These are phyloP conservation scores for Conoideocrella luteorostrata DNA, from an alignment of 2,329 filamentous ascomycete genomes.

Conservation along the genomic window DNA sequence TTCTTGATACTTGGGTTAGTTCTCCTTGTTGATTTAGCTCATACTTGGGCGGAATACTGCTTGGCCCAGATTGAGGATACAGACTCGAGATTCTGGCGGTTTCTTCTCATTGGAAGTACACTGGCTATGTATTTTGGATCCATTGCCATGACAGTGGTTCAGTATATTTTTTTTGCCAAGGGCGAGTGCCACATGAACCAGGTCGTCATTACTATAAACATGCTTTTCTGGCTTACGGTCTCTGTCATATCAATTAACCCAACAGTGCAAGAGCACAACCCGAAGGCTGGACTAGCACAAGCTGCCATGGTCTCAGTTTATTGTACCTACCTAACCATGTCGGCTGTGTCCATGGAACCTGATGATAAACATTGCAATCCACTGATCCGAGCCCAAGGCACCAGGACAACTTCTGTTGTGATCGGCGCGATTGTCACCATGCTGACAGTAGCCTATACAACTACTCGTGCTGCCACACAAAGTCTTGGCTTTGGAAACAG, in stretches of 20 bases:
- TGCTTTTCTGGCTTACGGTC: constrained; percentile 73
- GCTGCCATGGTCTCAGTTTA: constrained; percentile 96
- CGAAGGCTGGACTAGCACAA: constrained; percentile 91
- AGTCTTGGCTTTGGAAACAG: constrained; percentile 65
- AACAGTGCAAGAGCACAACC: constrained; percentile 81
- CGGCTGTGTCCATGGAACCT: constrained; percentile 96
- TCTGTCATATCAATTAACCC: constrained; percentile 86
- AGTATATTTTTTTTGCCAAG: constrained; percentile 92
- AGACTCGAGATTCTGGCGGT: constrained; percentile 79
- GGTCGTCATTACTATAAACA: constrained; percentile 88
- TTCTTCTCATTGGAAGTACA: constrained; percentile 83
- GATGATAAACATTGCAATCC: constrained; percentile 93
- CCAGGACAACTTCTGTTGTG: constrained; percentile 82
- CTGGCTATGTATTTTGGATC: constrained; percentile 89
- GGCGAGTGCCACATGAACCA: constrained; percentile 91
- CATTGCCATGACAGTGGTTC: constrained; percentile 87
- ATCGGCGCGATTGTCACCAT: constrained; percentile 94
- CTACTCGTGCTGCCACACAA: constrained; percentile 90
- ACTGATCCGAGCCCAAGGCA: constrained; percentile 75
- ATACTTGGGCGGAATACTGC: constrained; percentile 96
- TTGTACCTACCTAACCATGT: constrained; percentile 98
- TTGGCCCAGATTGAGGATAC: constrained; percentile 86
- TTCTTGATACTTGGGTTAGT: constrained; percentile 92
- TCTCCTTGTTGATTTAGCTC: constrained; percentile 87
- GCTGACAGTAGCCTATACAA: constrained; percentile 95